Conservation (phyloP, 139 green algal species). For the Closterium sp. region DNA sequence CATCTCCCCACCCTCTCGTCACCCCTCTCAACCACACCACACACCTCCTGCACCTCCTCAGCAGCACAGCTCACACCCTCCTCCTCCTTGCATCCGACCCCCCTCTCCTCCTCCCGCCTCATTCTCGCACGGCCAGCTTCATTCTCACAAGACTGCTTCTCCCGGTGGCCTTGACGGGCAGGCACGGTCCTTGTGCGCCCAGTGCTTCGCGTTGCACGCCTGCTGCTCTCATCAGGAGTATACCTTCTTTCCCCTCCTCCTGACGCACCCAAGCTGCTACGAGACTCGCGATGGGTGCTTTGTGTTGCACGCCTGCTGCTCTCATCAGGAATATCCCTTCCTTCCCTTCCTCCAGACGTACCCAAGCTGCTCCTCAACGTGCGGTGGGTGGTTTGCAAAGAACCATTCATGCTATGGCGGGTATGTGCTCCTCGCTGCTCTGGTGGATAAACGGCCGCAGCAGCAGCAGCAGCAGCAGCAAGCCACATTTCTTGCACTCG, state of each 20-base stretch:
- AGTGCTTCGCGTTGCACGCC: no score
- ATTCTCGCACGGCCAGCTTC: background rate
- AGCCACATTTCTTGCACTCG: no score
- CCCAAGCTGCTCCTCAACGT: background rate
- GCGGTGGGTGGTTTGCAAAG: background rate
- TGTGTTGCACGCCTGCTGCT: background rate
- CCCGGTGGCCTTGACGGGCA: no score
- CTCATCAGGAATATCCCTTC: background rate
- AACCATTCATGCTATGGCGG: background rate
- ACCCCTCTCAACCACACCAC: no score
- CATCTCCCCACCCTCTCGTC: no score
- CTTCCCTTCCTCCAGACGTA: background rate
- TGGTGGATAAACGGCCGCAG: background rate
- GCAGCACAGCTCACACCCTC: no score
- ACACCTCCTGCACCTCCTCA: no score
- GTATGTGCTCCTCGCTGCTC: background rate
- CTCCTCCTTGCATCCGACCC: no score
- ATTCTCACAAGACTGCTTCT: background rate
- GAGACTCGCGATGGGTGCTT: no score
- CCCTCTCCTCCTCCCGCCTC: background rate
- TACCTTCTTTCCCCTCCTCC: background rate
- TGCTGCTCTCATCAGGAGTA: background rate
- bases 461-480: background rate
- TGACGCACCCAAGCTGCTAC: background rate
- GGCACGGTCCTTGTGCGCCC: no score